Base-by-base conservation (phyloP, 2,329 filamentous ascomycete genomes). In the Magnaporthiopsis poae region DNA sequence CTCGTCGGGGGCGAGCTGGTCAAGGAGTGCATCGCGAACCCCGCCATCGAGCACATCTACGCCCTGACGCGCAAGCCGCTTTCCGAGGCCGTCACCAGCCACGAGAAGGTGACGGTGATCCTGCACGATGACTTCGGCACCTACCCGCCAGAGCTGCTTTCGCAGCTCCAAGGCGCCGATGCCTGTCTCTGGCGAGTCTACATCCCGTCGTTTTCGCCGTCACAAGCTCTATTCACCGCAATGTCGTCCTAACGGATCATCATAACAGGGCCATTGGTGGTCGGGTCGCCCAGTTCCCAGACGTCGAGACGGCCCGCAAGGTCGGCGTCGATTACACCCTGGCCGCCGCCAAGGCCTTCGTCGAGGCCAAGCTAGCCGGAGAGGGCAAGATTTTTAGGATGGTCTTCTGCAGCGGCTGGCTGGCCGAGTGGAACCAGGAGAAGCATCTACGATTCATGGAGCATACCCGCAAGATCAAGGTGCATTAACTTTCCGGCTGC, bases 121-220 rank as follows among this genome's bases (percentile, higher is more conserved):
- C 74, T 83, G 69, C 77, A 83, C 69, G 75, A 81, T 18, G 82
- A 88, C 72, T 88, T 87, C 73, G 76, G 78, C 8, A 71, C 74
- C 1, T 87, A 84, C 70, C 79, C 84, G 0, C 75, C 77, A 0
- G 74, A 80, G 15, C 71, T 82, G 27, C 67, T 83, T 12, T 75
- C 77, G 3, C 76, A 83, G 70, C 67, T 66, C 25, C 63, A 21
- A 12, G 87, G 84, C 21, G 86, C 86, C 0, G 80, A 86, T 61
- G 87, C 83, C 0, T 88, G 85, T 71, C 80, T 90, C 33, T 90
- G 88, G 88, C 88, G 83, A 59, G 80, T 80, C 29, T 62, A 25
- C 18, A 39, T 21, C 35, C 35, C 66, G 5, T 25, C 46, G 61
- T 61, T 68, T 7, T 15, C 27, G 13, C 18, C 13, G 15, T 46